Evolutionary conservation across 129 eudicot genomes (phyloP).

Genomic region (Smallanthus sonchifolius): DNA sequence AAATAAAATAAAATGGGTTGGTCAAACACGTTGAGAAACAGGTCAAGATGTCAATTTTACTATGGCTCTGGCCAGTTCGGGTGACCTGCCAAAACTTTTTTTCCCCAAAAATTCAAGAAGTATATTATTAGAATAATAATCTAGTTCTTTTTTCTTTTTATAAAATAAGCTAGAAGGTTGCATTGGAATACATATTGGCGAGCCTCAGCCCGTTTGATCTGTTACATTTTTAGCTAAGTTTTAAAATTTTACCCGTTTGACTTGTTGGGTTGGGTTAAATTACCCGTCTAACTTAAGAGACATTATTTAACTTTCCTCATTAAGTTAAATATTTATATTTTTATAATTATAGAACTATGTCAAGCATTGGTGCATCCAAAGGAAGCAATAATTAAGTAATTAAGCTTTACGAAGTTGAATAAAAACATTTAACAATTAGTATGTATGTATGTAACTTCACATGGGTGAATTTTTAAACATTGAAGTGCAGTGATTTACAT

Average conservation of each 20-base stretch:
- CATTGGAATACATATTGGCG: not conserved
- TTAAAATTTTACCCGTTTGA: not conserved
- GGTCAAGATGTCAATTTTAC: not conserved
- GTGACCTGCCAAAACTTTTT: not conserved
- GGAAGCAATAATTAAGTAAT: not conserved
- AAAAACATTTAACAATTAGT: not conserved
- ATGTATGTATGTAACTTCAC: not conserved
- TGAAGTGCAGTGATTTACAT: constrained; percentile 4
- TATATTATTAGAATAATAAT: not conserved
- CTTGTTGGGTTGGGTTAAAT: not conserved
- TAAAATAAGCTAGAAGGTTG: not conserved
- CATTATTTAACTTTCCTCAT: not conserved
- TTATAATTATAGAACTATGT: not conserved
- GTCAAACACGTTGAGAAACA: not conserved
- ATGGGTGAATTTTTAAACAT: not conserved
- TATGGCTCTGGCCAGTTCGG: too few relatives aligned
- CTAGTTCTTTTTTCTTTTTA: not conserved
- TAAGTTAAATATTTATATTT: not conserved
- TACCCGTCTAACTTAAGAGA: not conserved
- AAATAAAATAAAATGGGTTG: not conserved
- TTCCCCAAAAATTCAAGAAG: not conserved
- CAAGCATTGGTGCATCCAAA: not conserved
- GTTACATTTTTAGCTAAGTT: not conserved
- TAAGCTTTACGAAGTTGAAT: not conserved
- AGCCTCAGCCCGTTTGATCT: not conserved